Conservation (phyloP, 192 early-diverging fungal genomes). For the Podila minutissima region DNA sequence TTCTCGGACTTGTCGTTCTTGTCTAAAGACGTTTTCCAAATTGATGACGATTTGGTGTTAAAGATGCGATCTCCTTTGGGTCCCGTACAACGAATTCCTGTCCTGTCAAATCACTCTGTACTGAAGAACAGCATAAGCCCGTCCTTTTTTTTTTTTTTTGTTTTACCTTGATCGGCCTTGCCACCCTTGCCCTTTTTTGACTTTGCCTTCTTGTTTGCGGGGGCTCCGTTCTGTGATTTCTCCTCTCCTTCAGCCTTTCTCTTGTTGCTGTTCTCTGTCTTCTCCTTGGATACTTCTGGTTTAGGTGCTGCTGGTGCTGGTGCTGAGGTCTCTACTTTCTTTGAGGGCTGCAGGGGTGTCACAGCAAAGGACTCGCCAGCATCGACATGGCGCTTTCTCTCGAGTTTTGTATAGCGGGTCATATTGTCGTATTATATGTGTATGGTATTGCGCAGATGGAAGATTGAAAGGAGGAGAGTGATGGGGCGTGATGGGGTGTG, state of each 20-base stretch:
- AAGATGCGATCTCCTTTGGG: too few relatives aligned
- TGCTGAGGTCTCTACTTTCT: slow-evolving; percentile 12
- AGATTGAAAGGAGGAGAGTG: background rate
- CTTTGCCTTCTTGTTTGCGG: slow-evolving; percentile 16
- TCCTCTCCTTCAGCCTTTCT: slow-evolving; percentile 7
- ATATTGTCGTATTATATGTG: slow-evolving; percentile 18
- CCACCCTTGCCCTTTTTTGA: slow-evolving; percentile 10
- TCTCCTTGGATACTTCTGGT: background rate
- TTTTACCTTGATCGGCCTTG: slow-evolving; percentile 16
- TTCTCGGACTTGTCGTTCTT: slow-evolving; percentile 29
- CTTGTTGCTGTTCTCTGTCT: slow-evolving; percentile 6
- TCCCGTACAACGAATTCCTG: too few relatives aligned
- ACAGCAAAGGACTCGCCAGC: slow-evolving; percentile 45
- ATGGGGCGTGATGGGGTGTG: background rate
- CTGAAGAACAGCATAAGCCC: too few relatives aligned
- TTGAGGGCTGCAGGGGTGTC: slow-evolving; percentile 46
- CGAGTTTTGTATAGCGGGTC: slow-evolving; percentile 63
- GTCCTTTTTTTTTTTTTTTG: slow-evolving; percentile 8
- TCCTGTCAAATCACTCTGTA: too few relatives aligned
- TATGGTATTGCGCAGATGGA: background rate
- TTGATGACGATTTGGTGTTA: too few relatives aligned
- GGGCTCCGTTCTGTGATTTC: slow-evolving; percentile 13
- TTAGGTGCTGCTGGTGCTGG: background rate
- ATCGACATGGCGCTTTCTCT: slow-evolving; percentile 52
- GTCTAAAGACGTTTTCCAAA: slow-evolving; percentile 5